Conservation (phyloP, 805 yeast species). For the Lipomyces sp. region DNA sequence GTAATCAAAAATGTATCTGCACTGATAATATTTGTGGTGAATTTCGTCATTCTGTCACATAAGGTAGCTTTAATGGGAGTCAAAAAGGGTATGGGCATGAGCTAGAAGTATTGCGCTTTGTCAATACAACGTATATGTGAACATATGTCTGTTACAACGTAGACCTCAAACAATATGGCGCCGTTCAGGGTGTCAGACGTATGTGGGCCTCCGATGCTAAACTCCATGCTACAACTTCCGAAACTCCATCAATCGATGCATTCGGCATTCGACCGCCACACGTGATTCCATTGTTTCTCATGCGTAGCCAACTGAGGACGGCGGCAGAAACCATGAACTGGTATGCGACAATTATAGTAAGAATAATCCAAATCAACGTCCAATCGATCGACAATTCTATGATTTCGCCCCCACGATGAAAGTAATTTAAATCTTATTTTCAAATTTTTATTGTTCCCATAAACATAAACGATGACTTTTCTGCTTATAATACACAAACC, state of each 20-base stretch:
- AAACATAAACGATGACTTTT: slow-evolving; percentile 21
- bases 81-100: background rate
- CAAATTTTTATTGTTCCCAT: slow-evolving; percentile 29
- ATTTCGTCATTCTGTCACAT: background rate
- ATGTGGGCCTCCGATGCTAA: no score
- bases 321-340: no score
- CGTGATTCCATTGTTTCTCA: no score
- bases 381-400: background rate
- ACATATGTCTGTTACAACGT: no score
- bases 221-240: no score
- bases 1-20: background rate
- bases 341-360: background rate
- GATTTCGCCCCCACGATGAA: background rate
- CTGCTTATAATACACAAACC: slow-evolving; percentile 3
- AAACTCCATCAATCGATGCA: no score
- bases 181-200: no score
- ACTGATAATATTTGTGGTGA: slow-evolving; percentile 4
- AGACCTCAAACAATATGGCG: no score
- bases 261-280: no score
- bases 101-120: no score
- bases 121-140: background rate
- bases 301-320: no score
- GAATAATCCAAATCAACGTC: background rate
- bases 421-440: slow-evolving; percentile 11
- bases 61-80: background rate